phyloP scores from a whole-genome alignment of 495 filamentous ascomycete genomes.

The Annulohypoxylon bovei region DNA sequence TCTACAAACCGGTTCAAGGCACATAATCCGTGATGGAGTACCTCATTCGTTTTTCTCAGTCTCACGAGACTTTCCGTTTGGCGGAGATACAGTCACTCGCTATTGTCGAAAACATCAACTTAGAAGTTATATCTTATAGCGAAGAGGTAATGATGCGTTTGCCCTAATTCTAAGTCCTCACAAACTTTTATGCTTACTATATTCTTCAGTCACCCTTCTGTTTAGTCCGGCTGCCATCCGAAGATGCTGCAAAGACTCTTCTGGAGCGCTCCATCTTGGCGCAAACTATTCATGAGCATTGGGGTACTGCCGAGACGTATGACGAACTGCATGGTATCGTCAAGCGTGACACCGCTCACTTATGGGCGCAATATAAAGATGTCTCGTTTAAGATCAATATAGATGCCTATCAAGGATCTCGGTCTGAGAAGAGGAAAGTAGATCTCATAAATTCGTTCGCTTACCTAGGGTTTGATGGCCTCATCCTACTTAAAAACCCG shows the following conservation, averaged over 20 bases:
- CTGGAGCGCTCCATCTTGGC: slow-evolving; percentile 80
- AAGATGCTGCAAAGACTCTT: slow-evolving; percentile 70
- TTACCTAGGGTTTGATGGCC: slow-evolving; percentile 80
- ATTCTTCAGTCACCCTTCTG: slow-evolving; percentile 79
- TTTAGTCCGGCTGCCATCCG: slow-evolving; percentile 73
- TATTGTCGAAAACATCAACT: slow-evolving; percentile 67
- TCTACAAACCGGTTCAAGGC: slow-evolving; percentile 3
- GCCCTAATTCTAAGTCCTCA: background rate
- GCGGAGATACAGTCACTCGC: slow-evolving; percentile 90
- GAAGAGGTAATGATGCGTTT: slow-evolving; percentile 65
- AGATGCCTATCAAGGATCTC: slow-evolving; percentile 79
- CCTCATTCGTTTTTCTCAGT: slow-evolving; percentile 89
- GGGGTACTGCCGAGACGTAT: slow-evolving; percentile 78
- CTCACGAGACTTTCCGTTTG: slow-evolving; percentile 87
- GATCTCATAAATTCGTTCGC: slow-evolving; percentile 81
- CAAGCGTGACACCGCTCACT: slow-evolving; percentile 61
- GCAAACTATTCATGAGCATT: slow-evolving; percentile 86
- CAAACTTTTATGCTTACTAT: slow-evolving; percentile 12
- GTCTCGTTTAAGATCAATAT: slow-evolving; percentile 83
- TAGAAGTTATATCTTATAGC: slow-evolving; percentile 78
- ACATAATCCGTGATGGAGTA: slow-evolving; percentile 68
- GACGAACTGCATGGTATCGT: slow-evolving; percentile 74
- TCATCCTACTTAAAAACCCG: slow-evolving; percentile 75
- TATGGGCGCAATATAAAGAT: slow-evolving; percentile 70
- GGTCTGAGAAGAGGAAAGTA: slow-evolving; percentile 65